These are phyloP conservation scores for Fusarium globosum DNA, from an alignment of 2,329 filamentous ascomycete species.

Conservation along the genomic window DNA sequence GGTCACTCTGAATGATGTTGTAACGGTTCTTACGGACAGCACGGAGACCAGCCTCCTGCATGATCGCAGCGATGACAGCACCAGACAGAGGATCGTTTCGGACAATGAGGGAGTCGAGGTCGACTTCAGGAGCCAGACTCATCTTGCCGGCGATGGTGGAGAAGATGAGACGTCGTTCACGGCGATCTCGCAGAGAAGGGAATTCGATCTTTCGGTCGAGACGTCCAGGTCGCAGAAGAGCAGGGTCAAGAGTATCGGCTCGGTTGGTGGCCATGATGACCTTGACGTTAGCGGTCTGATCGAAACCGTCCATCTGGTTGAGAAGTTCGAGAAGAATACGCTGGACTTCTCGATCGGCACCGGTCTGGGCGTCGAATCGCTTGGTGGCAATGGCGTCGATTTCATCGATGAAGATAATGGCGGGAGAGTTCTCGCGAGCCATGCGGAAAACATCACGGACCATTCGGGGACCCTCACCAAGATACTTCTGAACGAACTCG, in stretches of 20 bases:
- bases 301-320: slow-evolving; percentile 99
- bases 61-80: slow-evolving; percentile 96
- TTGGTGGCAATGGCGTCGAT: slow-evolving; percentile 99
- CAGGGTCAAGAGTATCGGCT: slow-evolving; percentile 95
- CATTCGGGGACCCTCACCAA: slow-evolving; percentile 98
- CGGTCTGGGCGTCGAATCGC: slow-evolving; percentile 98
- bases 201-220: slow-evolving; percentile 99
- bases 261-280: slow-evolving; percentile 99
- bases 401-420: slow-evolving; percentile 99
- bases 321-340: slow-evolving; percentile 96
- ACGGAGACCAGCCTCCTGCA: slow-evolving; percentile 96
- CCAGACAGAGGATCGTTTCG: slow-evolving; percentile 95
- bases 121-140: slow-evolving; percentile 95
- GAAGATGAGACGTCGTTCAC: slow-evolving; percentile 97
- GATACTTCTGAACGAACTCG: slow-evolving; percentile 98
- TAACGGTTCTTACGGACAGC: slow-evolving; percentile 98
- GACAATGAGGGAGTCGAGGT: slow-evolving; percentile 95
- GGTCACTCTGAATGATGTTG: slow-evolving; percentile 97
- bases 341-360: slow-evolving; percentile 97
- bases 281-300: slow-evolving; percentile 98
- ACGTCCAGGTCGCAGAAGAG: slow-evolving; percentile 91
- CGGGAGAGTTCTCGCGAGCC: slow-evolving; percentile 97
- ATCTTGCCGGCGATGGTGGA: slow-evolving; percentile 97
- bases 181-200: slow-evolving; percentile 90
- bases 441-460: slow-evolving; percentile 99